Percentiles rank a stretch among this genome's conserved stretches.
Evolutionary conservation across 306 rosid species (phyloP).

Genomic region (Luffa acutangula): DNA sequence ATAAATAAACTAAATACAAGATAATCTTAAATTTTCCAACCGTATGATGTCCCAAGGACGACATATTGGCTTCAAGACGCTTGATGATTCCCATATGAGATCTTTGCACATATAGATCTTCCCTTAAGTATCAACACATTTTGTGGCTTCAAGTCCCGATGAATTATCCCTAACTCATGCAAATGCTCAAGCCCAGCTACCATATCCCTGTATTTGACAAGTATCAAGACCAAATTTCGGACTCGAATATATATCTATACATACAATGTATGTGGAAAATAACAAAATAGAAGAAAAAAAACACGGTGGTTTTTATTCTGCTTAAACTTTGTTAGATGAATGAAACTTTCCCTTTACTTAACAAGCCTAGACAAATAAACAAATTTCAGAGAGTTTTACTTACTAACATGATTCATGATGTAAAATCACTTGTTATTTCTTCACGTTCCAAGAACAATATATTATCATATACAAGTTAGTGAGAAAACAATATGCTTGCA

Average conservation of each 20-base stretch:
- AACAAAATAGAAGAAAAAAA: not conserved
- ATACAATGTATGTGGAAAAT: not conserved
- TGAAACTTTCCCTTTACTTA: not conserved
- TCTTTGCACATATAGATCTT: slow-evolving; percentile 55
- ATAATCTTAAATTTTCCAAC: no score
- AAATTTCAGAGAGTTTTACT: not conserved
- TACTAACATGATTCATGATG: not conserved
- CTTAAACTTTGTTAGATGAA: not conserved
- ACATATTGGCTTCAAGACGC: slow-evolving; percentile 61
- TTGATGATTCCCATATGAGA: slow-evolving; percentile 96
- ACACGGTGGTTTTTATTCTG: not conserved
- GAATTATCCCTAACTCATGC: slow-evolving; percentile 86
- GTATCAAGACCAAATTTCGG: not conserved
- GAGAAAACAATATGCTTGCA: not conserved
- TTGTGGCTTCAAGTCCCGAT: slow-evolving; percentile 87
- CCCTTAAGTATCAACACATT: slow-evolving; percentile 69
- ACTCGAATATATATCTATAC: not conserved
- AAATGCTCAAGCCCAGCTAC: slow-evolving; percentile 76
- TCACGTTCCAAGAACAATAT: not conserved
- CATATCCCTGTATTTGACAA: slow-evolving; percentile 43
- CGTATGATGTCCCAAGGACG: slow-evolving; percentile 64
- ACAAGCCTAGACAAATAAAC: not conserved
- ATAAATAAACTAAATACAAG: no score
- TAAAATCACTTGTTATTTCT: not conserved
- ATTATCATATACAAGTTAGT: not conserved